Evolutionary conservation across 2,329 filamentous ascomycete genomes (phyloP), one percentile per base, ranked within the genome.

Genomic region (Fusarium papillatum): DNA sequence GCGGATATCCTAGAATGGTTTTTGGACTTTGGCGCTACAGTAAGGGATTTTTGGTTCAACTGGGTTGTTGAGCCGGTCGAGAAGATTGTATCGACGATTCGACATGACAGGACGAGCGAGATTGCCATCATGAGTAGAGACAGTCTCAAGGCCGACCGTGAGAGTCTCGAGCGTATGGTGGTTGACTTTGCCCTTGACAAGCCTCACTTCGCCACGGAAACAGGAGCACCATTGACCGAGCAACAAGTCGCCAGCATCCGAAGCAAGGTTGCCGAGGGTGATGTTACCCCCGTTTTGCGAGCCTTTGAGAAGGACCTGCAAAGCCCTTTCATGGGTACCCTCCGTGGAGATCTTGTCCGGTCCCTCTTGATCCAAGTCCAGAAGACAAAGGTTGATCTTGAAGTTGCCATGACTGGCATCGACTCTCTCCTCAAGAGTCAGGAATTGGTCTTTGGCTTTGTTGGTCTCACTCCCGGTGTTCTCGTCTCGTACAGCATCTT

Each of bases 371-470:
- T 99, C 67, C 97, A 99, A 82, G 93, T 99, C 43, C 97, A 99
- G 81, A 99, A 99, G 88, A 98, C 97, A 26, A 99, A 99, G 87
- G 97, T 99, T 11, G 97, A 99, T 81, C 92, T 99, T 16, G 97
- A 99, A 84, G 93, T 98, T 72, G 97, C 97, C 17, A 96, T 99
- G 86, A 95, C 94, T 71, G 97, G 97, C 22, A 99, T 99, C 76
- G 96, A 99, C 86, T 92, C 95, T 39, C 90, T 99, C 38, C 89
- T 99, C 69, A 98, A 97, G 86, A 98, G 96, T 80, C 97, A 99
- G 82, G 96, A 99, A 82, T 90, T 99, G 60, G 95, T 99, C 29
- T 99, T 99, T 85, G 97, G 95, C n/a, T 98, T 99, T 81, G 93
- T 99, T 43, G 96, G 96, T 8, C 87, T 99, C 31, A 98, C 97